Percentiles rank a stretch among this genome's conserved stretches.
Evolutionary conservation across 2,329 filamentous ascomycete genomes (phyloP).

Genomic region (Emericellopsis cladophorae): DNA sequence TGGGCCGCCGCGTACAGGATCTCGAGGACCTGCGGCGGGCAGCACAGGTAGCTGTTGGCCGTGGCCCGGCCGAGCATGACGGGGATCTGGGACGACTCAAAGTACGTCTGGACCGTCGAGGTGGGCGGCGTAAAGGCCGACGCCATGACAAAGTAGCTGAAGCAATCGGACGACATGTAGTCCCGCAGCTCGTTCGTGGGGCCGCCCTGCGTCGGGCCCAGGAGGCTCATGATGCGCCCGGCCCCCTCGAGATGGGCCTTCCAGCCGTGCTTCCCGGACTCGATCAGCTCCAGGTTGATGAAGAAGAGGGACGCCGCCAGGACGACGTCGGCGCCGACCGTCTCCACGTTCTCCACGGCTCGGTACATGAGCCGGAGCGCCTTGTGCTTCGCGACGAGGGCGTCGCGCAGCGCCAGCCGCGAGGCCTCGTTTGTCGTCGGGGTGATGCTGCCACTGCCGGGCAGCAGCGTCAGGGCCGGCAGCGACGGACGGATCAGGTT

Average conservation of each 20-base stretch:
- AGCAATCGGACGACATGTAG: slow-evolving; percentile 33
- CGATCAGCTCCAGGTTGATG: slow-evolving; percentile 36
- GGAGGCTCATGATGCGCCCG: slow-evolving; percentile 25
- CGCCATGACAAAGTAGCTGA: slow-evolving; percentile 30
- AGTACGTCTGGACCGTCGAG: slow-evolving; percentile 17
- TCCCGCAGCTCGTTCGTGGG: slow-evolving; percentile 24
- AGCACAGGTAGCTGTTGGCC: slow-evolving; percentile 33
- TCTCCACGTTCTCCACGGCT: slow-evolving; percentile 23
- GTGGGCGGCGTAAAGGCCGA: slow-evolving; percentile 26
- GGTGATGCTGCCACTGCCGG: slow-evolving; percentile 3
- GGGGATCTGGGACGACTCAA: slow-evolving; percentile 22
- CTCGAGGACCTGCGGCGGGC: slow-evolving; percentile 28
- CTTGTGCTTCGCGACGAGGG: slow-evolving; percentile 30
- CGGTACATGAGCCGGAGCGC: slow-evolving; percentile 26
- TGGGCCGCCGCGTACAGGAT: slow-evolving; percentile 28
- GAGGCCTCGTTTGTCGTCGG: slow-evolving; percentile 8
- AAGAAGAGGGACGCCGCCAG: slow-evolving; percentile 34
- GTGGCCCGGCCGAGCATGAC: slow-evolving; percentile 24
- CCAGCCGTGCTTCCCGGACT: slow-evolving; percentile 34
- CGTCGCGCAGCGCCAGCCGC: slow-evolving; percentile 23
- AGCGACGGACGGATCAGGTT: slow-evolving; percentile 23
- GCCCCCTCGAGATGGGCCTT: slow-evolving; percentile 33
- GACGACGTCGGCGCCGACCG: slow-evolving; percentile 24
- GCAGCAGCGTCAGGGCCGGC: slow-evolving; percentile 6
- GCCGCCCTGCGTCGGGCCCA: slow-evolving; percentile 16